phyloP scores from a whole-genome alignment of 2,329 filamentous ascomycete genomes.

The Fusarium heterosporum region DNA sequence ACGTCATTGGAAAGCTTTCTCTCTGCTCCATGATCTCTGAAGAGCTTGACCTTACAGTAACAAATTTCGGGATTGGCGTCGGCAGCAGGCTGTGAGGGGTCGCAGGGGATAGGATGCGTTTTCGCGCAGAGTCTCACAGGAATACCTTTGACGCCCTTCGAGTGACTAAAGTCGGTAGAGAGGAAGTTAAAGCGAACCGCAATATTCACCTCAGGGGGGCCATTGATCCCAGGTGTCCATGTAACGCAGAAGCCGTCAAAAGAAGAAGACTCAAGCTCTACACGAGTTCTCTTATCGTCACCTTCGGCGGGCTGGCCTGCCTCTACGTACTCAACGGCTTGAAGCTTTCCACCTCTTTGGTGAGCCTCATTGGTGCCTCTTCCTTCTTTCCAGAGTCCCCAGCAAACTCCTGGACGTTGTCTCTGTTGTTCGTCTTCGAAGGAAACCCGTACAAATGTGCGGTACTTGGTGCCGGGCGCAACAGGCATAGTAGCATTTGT shows the following conservation, averaged over 20 bases:
- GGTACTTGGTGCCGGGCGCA: constrained; percentile 75
- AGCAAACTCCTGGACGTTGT: constrained; percentile 82
- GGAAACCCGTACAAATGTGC: constrained; percentile 93
- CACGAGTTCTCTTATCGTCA: constrained; percentile 73
- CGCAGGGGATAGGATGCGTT: constrained; percentile 74
- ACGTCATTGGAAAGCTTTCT: constrained; percentile 95
- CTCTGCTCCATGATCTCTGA: constrained; percentile 95
- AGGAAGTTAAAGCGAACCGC: constrained; percentile 98
- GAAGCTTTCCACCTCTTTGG: constrained; percentile 88
- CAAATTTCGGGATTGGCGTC: constrained; percentile 76
- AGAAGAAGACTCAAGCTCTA: constrained; percentile 80
- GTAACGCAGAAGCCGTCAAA: constrained; percentile 95
- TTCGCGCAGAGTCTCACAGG: constrained; percentile 93
- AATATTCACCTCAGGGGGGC: constrained; percentile 81
- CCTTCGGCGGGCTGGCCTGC: constrained; percentile 68
- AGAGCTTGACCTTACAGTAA: constrained; percentile 97
- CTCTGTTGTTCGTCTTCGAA: constrained; percentile 97
- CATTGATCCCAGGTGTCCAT: constrained; percentile 81
- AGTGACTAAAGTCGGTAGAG: constrained; percentile 98
- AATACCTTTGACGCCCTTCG: constrained; percentile 98
- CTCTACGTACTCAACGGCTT: constrained; percentile 94
- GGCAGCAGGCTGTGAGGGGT: constrained; percentile 60
- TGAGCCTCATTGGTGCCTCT: constrained; percentile 96
- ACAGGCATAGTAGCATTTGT: constrained; percentile 72
- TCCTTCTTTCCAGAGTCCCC: constrained; percentile 95